Percentiles rank a stretch among this genome's conserved stretches.
These are phyloP conservation scores for Zychaea mexicana DNA, from an alignment of 371 early-diverging fungal species.

Conservation along the genomic window DNA sequence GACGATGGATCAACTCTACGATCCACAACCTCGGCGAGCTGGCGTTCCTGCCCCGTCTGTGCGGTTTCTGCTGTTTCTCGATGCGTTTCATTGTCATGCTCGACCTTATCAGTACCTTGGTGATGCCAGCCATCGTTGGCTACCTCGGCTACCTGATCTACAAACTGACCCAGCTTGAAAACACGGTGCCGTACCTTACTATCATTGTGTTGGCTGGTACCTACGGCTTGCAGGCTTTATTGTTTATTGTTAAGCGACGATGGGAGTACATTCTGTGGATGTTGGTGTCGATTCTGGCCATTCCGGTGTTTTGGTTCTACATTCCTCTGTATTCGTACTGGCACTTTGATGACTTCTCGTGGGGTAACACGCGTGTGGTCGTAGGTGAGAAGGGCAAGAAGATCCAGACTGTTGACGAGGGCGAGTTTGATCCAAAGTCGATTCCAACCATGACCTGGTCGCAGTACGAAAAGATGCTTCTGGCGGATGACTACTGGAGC, in stretches of 20 bases:
- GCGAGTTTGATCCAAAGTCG: slow-evolving; percentile 56
- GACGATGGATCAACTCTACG: slow-evolving; percentile 99
- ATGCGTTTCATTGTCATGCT: slow-evolving; percentile 97
- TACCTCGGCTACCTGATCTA: slow-evolving; percentile 83
- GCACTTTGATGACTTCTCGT: slow-evolving; percentile 98
- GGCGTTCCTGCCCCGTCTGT: slow-evolving; percentile 83
- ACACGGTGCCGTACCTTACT: slow-evolving; percentile 51
- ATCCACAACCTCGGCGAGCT: slow-evolving; percentile 96
- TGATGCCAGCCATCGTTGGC: slow-evolving; percentile 90
- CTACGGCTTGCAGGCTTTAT: slow-evolving; percentile 84
- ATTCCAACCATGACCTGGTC: slow-evolving; percentile 83
- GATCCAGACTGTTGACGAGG: slow-evolving; percentile 51
- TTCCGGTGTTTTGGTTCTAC: slow-evolving; percentile 82
- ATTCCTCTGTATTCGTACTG: slow-evolving; percentile 91
- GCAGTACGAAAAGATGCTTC: slow-evolving; percentile 81
- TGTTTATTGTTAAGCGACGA: slow-evolving; percentile 83
- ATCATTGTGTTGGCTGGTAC: slow-evolving; percentile 73
- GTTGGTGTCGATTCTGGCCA: slow-evolving; percentile 85
- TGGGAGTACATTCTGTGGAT: slow-evolving; percentile 97
- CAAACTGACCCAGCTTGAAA: slow-evolving; percentile 41
- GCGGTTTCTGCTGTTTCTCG: slow-evolving; percentile 98
- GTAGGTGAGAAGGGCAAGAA: slow-evolving; percentile 80
- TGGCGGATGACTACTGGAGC: slow-evolving; percentile 53
- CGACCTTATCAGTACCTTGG: slow-evolving; percentile 92
- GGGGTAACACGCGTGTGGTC: slow-evolving; percentile 96